A percentile compares a stretch with the other conserved stretches of the same genome.
Evolutionary conservation across 805 yeast species (phyloP).

Genomic region (Candida michaelii): DNA sequence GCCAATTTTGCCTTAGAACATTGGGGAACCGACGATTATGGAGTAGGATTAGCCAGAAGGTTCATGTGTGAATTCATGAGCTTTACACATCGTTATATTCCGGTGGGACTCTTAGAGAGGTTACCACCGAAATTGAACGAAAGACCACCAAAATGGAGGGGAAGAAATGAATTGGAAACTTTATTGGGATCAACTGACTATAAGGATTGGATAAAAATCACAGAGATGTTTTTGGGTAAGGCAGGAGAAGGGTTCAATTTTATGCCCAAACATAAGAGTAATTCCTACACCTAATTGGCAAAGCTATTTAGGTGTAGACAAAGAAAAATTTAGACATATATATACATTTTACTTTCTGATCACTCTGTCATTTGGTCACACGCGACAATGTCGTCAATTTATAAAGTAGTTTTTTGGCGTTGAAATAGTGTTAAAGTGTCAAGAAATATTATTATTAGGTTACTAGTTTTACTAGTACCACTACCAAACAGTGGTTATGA

Average conservation of each 20-base stretch:
- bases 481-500: too few relatives aligned
- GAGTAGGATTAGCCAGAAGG: constrained; percentile 83
- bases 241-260: constrained; percentile 73
- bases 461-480: too few relatives aligned
- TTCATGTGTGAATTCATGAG: constrained; percentile 92
- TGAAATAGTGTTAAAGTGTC: too few relatives aligned
- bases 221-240: constrained; percentile 94
- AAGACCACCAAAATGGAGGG: constrained; percentile 91
- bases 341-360: too few relatives aligned
- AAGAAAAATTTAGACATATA: too few relatives aligned
- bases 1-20: constrained; percentile 85
- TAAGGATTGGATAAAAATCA: constrained; percentile 92
- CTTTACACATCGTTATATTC: constrained; percentile 91
- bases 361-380: too few relatives aligned
- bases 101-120: constrained; percentile 87
- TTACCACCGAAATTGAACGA: constrained; percentile 88
- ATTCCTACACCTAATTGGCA: constrained; percentile 61
- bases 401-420: too few relatives aligned
- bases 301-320: too few relatives aligned
- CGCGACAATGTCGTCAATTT: too few relatives aligned
- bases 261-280: constrained; percentile 94
- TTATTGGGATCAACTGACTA: constrained; percentile 81
- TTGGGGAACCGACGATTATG: constrained; percentile 98
- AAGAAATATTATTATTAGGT: too few relatives aligned
- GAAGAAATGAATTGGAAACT: constrained; percentile 91